Evolutionary conservation across 768 basidiomycete species (phyloP), one percentile per base, ranked within the genome.

Genomic region (Tricholoma hemisulphureum): DNA sequence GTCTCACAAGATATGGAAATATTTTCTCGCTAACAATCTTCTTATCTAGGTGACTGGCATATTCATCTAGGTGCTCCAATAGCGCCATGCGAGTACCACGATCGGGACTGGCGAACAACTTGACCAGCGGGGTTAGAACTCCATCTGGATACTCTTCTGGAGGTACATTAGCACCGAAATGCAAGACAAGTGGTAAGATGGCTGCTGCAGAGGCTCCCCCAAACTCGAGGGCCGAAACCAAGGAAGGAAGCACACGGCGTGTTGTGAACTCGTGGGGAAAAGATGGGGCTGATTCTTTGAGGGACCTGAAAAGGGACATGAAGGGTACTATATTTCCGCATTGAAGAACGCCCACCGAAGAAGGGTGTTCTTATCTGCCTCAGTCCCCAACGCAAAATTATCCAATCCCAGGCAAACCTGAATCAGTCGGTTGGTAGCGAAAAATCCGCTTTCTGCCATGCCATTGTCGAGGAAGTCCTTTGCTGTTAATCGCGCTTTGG

Each of bases 41-140:
- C 68, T 89, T 87, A 67, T 97, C 94, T 54, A 99, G 72, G 68
- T 88, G 93, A 35, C 94, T 94, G 7, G 83, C 86, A 66, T 93
- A 98, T 55, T 92, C 88, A 2, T 84, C 76, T 32, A 99, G 74
- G 55, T 87, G 86, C 53, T 98, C 95, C 14, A 98, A 80, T 48
- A 99, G 74, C 5, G 94, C 95, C 89, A 99, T 96, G 28, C 97
- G 82, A 21, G 88, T 93, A 1, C 94, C 95, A 45, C 97, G 83
- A 71, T 99, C 97, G 0, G 95, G 91, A 63, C 89, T 95, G 2
- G 88, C 82, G 65, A 82, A 98, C 34, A 98, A 78, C 69, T 88
- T 92, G 41, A 93, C 80, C 2, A 99, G 78, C 0, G 96, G 93
- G 6, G 81, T 81, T 2, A 95, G 71, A 14, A 98, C 84, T 4